These are phyloP conservation scores for Aspergillus pseudoviridinutans DNA, from an alignment of 2,329 filamentous ascomycete species.

Conservation along the genomic window DNA sequence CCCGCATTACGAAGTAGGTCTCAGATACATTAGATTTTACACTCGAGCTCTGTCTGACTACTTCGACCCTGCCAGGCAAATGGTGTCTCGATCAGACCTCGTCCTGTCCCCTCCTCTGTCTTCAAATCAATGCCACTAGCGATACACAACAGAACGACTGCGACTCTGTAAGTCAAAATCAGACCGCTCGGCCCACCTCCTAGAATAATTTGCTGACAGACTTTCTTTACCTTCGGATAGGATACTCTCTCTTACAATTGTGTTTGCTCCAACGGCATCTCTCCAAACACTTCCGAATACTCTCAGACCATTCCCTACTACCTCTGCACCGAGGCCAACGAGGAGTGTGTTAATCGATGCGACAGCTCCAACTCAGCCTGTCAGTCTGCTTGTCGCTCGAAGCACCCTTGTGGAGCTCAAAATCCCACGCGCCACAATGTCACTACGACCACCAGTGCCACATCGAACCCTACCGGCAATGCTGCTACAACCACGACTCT, in stretches of 20 bases:
- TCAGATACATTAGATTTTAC: neutral
- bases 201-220: neutral
- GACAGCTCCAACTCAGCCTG: conserved; percentile 45
- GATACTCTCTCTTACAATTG: conserved; percentile 52
- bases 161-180: conserved; percentile 29
- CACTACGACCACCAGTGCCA: conserved; percentile 39
- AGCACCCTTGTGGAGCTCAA: conserved; percentile 61
- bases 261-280: conserved; percentile 50
- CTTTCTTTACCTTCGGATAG: conserved; percentile 20
- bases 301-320: conserved; percentile 61
- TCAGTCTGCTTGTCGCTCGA: conserved; percentile 47
- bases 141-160: conserved; percentile 37
- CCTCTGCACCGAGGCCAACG: conserved; percentile 56
- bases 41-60: conserved; percentile 1
- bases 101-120: conserved; percentile 44
- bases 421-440: conserved; percentile 52
- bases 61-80: conserved; percentile 25
- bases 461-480: conserved; percentile 14
- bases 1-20: conserved; percentile 34
- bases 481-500: conserved; percentile 30
- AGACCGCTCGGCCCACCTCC: neutral
- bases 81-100: conserved; percentile 43
- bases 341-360: conserved; percentile 53
- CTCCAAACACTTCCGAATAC: conserved; percentile 59
- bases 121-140: conserved; percentile 37